These are phyloP conservation scores for Trichophyton schoenleinii DNA, from an alignment of 2,329 filamentous ascomycete genomes.

Conservation along the genomic window DNA sequence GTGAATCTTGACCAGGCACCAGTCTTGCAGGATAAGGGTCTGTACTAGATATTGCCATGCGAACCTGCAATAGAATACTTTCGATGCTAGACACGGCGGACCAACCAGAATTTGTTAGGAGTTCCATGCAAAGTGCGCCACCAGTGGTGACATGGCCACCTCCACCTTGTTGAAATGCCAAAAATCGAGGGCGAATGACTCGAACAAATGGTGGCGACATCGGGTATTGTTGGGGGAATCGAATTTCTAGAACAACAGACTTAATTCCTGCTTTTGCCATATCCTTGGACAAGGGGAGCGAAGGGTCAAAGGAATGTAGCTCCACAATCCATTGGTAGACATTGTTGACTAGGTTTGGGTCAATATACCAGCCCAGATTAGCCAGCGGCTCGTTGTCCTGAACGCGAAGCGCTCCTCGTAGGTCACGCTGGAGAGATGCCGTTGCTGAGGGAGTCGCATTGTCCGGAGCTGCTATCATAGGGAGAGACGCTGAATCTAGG, in stretches of 20 bases:
- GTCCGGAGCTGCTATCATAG: constrained; percentile 50
- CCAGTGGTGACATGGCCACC: constrained; percentile 78
- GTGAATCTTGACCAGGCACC: constrained; percentile 18
- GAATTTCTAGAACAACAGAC: constrained; percentile 68
- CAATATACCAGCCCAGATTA: constrained; percentile 73
- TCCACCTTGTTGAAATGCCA: constrained; percentile 58
- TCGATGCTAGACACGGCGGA: constrained; percentile 60
- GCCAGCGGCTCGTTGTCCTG: constrained; percentile 50
- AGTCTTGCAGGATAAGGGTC: constrained; percentile 65
- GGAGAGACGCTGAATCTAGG: constrained; percentile 50
- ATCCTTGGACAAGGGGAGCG: constrained; percentile 59
- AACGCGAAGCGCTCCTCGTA: constrained; percentile 50
- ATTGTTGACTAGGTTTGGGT: constrained; percentile 53
- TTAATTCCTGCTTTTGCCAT: constrained; percentile 51
- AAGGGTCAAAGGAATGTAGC: constrained; percentile 63
- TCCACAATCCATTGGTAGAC: constrained; percentile 89
- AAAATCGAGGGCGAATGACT: constrained; percentile 66
- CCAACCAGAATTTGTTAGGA: constrained; percentile 77
- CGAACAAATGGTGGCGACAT: constrained; percentile 73
- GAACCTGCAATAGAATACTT: constrained; percentile 66
- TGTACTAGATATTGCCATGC: constrained; percentile 56
- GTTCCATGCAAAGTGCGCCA: constrained; percentile 73
- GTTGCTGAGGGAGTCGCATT: constrained; percentile 53
- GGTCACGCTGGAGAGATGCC: constrained; percentile 50
- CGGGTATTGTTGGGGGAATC: constrained; percentile 65